Evolutionary conservation across 768 basidiomycete genomes (phyloP).

Genomic region (Tephrocybe sp.): DNA sequence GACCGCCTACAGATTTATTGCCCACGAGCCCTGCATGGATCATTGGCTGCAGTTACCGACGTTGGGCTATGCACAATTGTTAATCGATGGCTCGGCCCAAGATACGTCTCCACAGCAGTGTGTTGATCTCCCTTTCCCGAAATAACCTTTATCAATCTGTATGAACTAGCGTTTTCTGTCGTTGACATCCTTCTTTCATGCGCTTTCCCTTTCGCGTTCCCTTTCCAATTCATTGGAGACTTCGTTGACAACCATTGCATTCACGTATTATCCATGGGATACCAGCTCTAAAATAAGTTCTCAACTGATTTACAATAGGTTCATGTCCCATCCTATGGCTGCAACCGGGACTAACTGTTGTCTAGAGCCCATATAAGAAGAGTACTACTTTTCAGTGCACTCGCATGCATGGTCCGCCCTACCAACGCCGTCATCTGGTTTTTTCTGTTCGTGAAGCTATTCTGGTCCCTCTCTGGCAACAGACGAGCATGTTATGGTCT

Average conservation of each 20-base stretch:
- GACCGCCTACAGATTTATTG: constrained; percentile 51
- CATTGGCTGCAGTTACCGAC: constrained; percentile 79
- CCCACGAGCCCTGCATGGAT: constrained; percentile 77
- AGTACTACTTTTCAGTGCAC: constrained; percentile 58
- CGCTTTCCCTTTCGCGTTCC: constrained; percentile 78
- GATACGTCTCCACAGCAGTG: constrained; percentile 62
- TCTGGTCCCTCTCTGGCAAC: constrained; percentile 50
- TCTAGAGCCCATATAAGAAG: constrained; percentile 32
- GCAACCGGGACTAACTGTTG: neutral
- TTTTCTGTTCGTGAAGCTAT: constrained; percentile 57
- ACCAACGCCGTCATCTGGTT: constrained; percentile 88
- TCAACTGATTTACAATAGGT: constrained; percentile 41
- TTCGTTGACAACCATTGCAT: constrained; percentile 74
- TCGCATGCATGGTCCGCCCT: constrained; percentile 82
- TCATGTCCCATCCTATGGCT: constrained; percentile 5
- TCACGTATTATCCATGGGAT: constrained; percentile 77
- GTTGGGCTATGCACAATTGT: constrained; percentile 67
- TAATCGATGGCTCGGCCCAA: constrained; percentile 50
- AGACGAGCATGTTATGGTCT: constrained; percentile 27
- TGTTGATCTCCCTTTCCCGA: constrained; percentile 26
- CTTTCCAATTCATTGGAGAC: constrained; percentile 94
- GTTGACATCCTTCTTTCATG: constrained; percentile 84
- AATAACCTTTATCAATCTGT: neutral
- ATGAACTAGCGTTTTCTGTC: constrained; percentile 68
- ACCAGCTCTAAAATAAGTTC: constrained; percentile 32